Percentiles rank a stretch among this genome's conserved stretches.
These are phyloP conservation scores for Trichoderma sp. DNA, from an alignment of 2,329 filamentous ascomycete genomes.

Conservation along the genomic window DNA sequence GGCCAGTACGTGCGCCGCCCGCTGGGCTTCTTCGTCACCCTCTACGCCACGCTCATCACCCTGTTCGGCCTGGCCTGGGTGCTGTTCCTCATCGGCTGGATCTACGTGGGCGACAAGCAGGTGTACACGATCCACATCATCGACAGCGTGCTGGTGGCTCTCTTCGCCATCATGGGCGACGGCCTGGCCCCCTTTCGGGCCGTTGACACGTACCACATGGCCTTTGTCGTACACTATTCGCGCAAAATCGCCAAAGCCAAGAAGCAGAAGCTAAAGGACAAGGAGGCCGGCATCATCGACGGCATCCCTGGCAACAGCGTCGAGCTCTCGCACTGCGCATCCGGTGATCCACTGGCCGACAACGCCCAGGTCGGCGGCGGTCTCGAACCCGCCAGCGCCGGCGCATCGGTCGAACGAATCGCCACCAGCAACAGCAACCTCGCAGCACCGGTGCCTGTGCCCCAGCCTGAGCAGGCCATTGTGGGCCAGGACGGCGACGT, in stretches of 20 bases:
- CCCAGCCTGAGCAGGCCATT: not conserved
- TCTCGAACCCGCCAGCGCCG: not conserved
- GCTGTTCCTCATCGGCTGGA: slow-evolving; percentile 87
- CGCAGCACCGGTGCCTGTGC: not conserved
- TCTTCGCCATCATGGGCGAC: slow-evolving; percentile 70
- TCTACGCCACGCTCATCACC: slow-evolving; percentile 81
- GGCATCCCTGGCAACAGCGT: slow-evolving; percentile 14
- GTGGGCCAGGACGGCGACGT: slow-evolving; percentile 32
- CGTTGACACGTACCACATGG: slow-evolving; percentile 86
- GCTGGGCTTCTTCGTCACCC: slow-evolving; percentile 77
- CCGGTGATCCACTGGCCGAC: not conserved
- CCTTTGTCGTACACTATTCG: slow-evolving; percentile 70
- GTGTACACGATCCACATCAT: slow-evolving; percentile 68
- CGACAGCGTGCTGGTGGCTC: slow-evolving; percentile 67
- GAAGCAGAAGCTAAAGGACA: slow-evolving; percentile 37
- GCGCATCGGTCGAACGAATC: slow-evolving; percentile 11
- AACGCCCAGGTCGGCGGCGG: not conserved
- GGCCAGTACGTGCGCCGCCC: slow-evolving; percentile 74
- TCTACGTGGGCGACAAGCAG: slow-evolving; percentile 73
- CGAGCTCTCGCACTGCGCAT: slow-evolving; percentile 18
- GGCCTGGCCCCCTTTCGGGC: slow-evolving; percentile 71
- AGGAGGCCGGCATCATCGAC: slow-evolving; percentile 21
- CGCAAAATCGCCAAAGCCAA: slow-evolving; percentile 43
- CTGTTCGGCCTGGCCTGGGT: slow-evolving; percentile 86
- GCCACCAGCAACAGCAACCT: slow-evolving; percentile 8